Base-by-base conservation (phyloP, 2,329 filamentous ascomycete genomes). In the Microcyclosporella mali region DNA sequence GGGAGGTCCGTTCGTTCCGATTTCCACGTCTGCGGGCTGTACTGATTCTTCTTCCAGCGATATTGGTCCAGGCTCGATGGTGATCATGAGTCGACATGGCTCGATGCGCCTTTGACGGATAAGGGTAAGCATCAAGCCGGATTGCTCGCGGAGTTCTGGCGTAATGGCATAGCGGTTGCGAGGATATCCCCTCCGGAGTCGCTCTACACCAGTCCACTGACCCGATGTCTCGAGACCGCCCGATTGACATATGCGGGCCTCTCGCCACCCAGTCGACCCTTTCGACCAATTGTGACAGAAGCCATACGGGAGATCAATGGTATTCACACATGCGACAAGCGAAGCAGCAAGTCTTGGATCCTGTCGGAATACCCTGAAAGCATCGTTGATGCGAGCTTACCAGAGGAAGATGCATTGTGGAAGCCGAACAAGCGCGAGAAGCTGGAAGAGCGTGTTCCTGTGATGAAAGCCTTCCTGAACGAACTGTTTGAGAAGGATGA, bases 291-390 rank as follows among this genome's bases (percentile, higher is more conserved):
- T 1, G 65, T 85, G 45, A 84, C 83, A 61, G 82, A 68, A 66
- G 58, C 72, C 28, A 68, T 85, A 50, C 72, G 82, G 25, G 82
- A 86, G 61, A 74, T 75, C 2, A 77, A 85, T 42, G 78, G 74
- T 41, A 74, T 79, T 30, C 82, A 84, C 56, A 84, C 81, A 0
- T 86, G 82, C 58, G 79, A 86, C 61, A 70, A 75, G 16, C 70
- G 82, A 6, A 74, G 72, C n/a, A 73, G 63, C 54, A 74, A 70
- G 55, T 69, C 71, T 0, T 69, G 71, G 45, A 78, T 85, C 47
- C 61, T 65, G 12, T 48, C 62, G 2, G 65, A 69, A 3, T 77
- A 77, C 34, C 78, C 78, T 0, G 57, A 51, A 1, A 81, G 73
- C 55, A 53, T 51, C 4, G 76, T 85, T 35, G 82, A 85, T 61